A percentile compares a stretch with the other conserved stretches of the same genome.
Evolutionary conservation across 2,329 filamentous ascomycete species (phyloP).

Genomic region (Diplodia sapinea): DNA sequence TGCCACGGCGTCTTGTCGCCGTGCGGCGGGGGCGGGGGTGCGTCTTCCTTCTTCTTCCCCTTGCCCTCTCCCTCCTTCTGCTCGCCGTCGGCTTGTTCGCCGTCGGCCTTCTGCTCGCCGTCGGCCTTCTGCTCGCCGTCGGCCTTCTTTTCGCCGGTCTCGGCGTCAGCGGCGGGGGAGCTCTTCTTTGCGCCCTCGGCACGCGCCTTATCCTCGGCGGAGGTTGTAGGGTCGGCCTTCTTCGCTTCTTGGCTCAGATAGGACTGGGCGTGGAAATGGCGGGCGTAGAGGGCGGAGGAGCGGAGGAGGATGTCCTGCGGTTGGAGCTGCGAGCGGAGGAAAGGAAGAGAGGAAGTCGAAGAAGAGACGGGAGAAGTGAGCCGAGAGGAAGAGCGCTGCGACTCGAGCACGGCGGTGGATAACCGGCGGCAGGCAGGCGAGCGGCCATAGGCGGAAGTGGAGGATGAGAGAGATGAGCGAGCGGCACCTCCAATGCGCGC

Average conservation of each 20-base stretch:
- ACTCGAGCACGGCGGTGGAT: conserved; percentile 41
- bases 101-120: conserved; percentile 51
- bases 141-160: conserved; percentile 42
- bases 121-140: conserved; percentile 50
- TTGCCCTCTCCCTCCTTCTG: conserved; percentile 56
- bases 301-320: conserved; percentile 48
- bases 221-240: conserved; percentile 34
- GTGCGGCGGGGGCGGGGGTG: conserved; percentile 85
- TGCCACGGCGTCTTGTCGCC: conserved; percentile 99
- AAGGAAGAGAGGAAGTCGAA: conserved; percentile 40
- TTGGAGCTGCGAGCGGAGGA: conserved; percentile 53
- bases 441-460: conserved; percentile 51
- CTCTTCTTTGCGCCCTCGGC: conserved; percentile 42
- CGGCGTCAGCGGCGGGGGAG: conserved; percentile 44
- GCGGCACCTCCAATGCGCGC: conserved; percentile 49
- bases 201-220: conserved; percentile 40
- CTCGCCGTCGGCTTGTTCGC: conserved; percentile 54
- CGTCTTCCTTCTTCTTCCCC: conserved; percentile 63
- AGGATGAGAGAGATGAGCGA: conserved; percentile 43
- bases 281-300: conserved; percentile 50
- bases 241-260: conserved; percentile 44
- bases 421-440: conserved; percentile 57
- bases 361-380: conserved; percentile 34
- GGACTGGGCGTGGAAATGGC: conserved; percentile 53
- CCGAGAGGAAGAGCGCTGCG: conserved; percentile 39